Evolutionary conservation across 139 green algal genomes (phyloP).

Genomic region (Gonium pectorale): DNA sequence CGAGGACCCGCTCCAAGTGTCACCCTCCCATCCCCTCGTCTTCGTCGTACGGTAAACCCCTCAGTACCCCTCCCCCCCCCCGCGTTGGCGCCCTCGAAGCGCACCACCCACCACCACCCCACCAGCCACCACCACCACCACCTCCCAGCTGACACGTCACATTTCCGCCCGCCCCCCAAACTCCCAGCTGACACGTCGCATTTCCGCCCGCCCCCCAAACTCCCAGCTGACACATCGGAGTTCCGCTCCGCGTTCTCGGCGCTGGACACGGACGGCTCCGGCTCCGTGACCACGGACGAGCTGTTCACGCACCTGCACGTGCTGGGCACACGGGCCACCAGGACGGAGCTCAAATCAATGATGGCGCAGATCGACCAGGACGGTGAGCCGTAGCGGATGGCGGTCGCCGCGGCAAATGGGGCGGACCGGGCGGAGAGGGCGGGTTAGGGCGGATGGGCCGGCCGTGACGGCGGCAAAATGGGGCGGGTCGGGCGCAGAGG

Average conservation of each 20-base stretch:
- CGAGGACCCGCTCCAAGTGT: too few species aligned
- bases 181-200: not conserved
- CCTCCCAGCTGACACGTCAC: not conserved
- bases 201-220: not conserved
- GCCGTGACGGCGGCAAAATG: too few species aligned
- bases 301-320: conserved; percentile 35
- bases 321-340: conserved; percentile 30
- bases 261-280: conserved; percentile 22
- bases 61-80: too few species aligned
- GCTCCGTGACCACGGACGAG: conserved; percentile 22
- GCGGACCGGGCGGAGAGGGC: too few species aligned
- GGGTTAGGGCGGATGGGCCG: too few species aligned
- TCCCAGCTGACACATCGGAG: conserved; percentile 27
- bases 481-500: too few species aligned
- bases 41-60: too few species aligned
- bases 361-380: conserved; percentile 37
- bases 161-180: too few species aligned
- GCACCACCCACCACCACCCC: too few species aligned
- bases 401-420: not conserved
- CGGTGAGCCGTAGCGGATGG: not conserved
- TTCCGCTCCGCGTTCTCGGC: conserved; percentile 29
- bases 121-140: too few species aligned
- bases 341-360: conserved; percentile 29
- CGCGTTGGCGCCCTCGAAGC: too few species aligned
- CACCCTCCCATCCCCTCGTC: too few species aligned